A percentile compares a stretch with the other conserved stretches of the same genome.
These are phyloP conservation scores for Flaveria bidentis DNA, from an alignment of 129 eudicot genomes.

Conservation along the genomic window DNA sequence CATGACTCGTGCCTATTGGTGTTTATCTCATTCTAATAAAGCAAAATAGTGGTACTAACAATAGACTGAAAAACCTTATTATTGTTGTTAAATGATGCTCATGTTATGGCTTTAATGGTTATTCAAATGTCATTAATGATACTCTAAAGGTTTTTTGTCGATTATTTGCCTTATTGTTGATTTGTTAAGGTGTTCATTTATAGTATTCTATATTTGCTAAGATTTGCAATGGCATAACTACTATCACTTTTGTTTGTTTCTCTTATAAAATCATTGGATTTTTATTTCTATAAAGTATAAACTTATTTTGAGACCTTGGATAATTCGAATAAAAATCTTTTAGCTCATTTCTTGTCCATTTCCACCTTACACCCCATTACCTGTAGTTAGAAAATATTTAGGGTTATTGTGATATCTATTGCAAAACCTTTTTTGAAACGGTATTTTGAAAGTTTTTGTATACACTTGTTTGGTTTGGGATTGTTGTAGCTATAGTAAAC, in stretches of 20 bases:
- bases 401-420: slow-evolving; percentile 7
- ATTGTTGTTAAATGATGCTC: slow-evolving; percentile 6
- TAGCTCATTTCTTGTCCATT: neutral
- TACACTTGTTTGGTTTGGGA: slow-evolving; percentile 10
- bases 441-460: neutral
- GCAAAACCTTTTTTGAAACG: slow-evolving; percentile 1
- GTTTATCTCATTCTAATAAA: slow-evolving; percentile 7
- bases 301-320: neutral
- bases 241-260: neutral
- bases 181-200: slow-evolving; percentile 13
- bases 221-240: slow-evolving; percentile 13
- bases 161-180: slow-evolving; percentile 8
- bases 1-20: slow-evolving; percentile 1
- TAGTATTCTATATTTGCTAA: slow-evolving; percentile 10
- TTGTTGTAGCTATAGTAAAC: neutral
- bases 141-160: slow-evolving; percentile 3
- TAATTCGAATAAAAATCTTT: neutral
- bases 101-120: slow-evolving; percentile 13
- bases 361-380: neutral
- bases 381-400: neutral
- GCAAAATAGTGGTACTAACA: slow-evolving; percentile 9
- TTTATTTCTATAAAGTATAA: slow-evolving; percentile 2
- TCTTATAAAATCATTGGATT: neutral
- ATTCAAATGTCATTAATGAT: slow-evolving; percentile 4
- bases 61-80: slow-evolving; percentile 3